These are phyloP conservation scores for Tilletiopsis washingtonensis DNA, from an alignment of 1,284 basidiomycete genomes.

Conservation along the genomic window DNA sequence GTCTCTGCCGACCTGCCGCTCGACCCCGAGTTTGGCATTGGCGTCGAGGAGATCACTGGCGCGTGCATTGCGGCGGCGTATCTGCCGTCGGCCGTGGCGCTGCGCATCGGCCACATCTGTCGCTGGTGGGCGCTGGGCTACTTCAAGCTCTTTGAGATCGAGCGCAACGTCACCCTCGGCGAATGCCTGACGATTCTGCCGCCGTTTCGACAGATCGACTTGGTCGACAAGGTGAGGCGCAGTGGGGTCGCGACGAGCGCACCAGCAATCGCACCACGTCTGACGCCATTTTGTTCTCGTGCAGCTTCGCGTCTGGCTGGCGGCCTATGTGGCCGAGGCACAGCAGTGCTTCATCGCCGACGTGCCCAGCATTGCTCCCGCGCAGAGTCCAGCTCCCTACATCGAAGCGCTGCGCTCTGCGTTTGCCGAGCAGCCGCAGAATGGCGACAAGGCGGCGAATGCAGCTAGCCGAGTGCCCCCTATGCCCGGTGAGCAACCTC, in stretches of 20 bases:
- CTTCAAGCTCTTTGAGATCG: constrained; percentile 32
- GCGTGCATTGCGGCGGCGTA: constrained; percentile 34
- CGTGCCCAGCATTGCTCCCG: constrained; percentile 21
- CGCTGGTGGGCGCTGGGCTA: constrained; percentile 34
- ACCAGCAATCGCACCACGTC: no score
- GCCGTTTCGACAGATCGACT: constrained; percentile 35
- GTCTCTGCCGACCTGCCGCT: constrained; percentile 6
- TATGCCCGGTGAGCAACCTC: neutral
- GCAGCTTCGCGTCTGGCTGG: constrained; percentile 33
- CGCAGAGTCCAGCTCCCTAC: constrained; percentile 21
- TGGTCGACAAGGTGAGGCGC: constrained; percentile 28
- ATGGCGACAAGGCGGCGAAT: neutral
- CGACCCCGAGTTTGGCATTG: constrained; percentile 38
- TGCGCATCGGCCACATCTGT: constrained; percentile 18
- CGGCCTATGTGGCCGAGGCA: constrained; percentile 33
- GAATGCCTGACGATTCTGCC: constrained; percentile 34
- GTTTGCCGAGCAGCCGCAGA: neutral
- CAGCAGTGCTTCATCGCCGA: constrained; percentile 34
- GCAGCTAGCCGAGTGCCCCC: neutral
- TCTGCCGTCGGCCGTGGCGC: constrained; percentile 25
- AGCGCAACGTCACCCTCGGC: constrained; percentile 22
- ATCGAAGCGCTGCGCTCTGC: constrained; percentile 14
- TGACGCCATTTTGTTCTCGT: no score
- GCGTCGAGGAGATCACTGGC: constrained; percentile 41
- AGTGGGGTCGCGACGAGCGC: no score